Evolutionary conservation across 2,329 filamentous ascomycete genomes (phyloP).

Genomic region (Setomelanomma holmii): DNA sequence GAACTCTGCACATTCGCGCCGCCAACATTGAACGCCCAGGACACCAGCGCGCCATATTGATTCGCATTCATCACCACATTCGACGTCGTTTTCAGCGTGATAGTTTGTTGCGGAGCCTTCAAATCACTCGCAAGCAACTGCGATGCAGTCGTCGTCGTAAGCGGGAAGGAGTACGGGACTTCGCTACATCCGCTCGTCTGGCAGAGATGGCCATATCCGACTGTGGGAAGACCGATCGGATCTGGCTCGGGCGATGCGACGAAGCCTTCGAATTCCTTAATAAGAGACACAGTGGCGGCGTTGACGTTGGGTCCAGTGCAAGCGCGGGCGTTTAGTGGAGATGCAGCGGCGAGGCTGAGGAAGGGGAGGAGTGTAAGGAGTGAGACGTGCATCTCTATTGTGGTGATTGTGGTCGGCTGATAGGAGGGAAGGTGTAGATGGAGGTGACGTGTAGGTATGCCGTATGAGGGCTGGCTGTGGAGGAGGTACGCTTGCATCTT

Average conservation of each 20-base stretch:
- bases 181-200: slow-evolving; percentile 52
- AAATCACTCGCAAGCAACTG: slow-evolving; percentile 53
- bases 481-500: too few relatives aligned
- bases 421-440: too few relatives aligned
- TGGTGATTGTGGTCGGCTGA: too few relatives aligned
- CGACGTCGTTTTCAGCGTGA: slow-evolving; percentile 22
- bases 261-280: slow-evolving; percentile 50
- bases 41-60: slow-evolving; percentile 61
- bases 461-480: too few relatives aligned
- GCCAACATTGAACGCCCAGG: slow-evolving; percentile 61
- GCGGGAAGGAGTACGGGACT: slow-evolving; percentile 55
- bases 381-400: not conserved
- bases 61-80: slow-evolving; percentile 56
- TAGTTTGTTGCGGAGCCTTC: slow-evolving; percentile 36
- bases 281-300: slow-evolving; percentile 42
- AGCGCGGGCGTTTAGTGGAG: slow-evolving; percentile 12
- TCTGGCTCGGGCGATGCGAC: slow-evolving; percentile 45
- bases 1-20: slow-evolving; percentile 52
- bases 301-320: slow-evolving; percentile 39
- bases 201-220: slow-evolving; percentile 62
- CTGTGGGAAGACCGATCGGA: slow-evolving; percentile 56
- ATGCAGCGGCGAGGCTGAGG: slow-evolving; percentile 6
- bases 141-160: slow-evolving; percentile 52
- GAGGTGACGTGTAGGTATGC: too few relatives aligned
- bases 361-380: slow-evolving; percentile 2